A percentile compares a stretch with the other conserved stretches of the same genome.
phyloP scores from a whole-genome alignment of 2,329 filamentous ascomycete species.

The Colletotrichum viniferum region DNA sequence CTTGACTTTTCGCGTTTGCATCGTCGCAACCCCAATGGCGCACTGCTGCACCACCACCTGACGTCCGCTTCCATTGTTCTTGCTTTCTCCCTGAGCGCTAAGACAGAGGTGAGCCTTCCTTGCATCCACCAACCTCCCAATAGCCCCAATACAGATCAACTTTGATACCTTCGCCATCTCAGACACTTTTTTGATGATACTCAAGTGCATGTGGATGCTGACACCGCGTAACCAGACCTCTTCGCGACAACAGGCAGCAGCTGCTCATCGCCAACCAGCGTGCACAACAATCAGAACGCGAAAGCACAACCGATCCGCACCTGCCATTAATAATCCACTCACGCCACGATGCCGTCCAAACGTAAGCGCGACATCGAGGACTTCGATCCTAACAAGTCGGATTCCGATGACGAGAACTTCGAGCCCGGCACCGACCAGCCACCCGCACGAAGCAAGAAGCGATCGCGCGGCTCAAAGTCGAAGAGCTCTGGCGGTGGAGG shows the following conservation, averaged over 20 bases:
- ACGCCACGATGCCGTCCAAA: conserved; percentile 49
- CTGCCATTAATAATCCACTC: neutral
- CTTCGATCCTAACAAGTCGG: conserved; percentile 71
- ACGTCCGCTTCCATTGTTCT: conserved; percentile 15
- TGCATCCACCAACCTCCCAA: neutral
- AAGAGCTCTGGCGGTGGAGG: conserved; percentile 40
- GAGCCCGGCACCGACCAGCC: conserved; percentile 54
- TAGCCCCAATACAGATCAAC: neutral
- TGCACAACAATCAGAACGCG: conserved; percentile 9
- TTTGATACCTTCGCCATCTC: neutral
- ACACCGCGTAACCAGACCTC: neutral
- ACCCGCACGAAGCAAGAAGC: conserved; percentile 43
- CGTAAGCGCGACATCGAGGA: conserved; percentile 62
- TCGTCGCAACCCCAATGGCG: conserved; percentile 6
- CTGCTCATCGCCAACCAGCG: neutral
- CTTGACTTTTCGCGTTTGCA: neutral
- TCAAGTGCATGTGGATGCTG: neutral
- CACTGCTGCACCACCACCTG: neutral
- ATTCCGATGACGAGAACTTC: conserved; percentile 70
- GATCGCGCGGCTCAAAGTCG: conserved; percentile 31
- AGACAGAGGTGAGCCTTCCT: conserved; percentile 6
- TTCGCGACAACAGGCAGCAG: neutral
- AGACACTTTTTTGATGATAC: neutral
- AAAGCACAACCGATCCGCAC: neutral
- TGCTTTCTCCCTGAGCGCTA: conserved; percentile 8